These are phyloP conservation scores for Saposhnikovia divaricata DNA, from an alignment of 129 eudicot species.

Conservation along the genomic window DNA sequence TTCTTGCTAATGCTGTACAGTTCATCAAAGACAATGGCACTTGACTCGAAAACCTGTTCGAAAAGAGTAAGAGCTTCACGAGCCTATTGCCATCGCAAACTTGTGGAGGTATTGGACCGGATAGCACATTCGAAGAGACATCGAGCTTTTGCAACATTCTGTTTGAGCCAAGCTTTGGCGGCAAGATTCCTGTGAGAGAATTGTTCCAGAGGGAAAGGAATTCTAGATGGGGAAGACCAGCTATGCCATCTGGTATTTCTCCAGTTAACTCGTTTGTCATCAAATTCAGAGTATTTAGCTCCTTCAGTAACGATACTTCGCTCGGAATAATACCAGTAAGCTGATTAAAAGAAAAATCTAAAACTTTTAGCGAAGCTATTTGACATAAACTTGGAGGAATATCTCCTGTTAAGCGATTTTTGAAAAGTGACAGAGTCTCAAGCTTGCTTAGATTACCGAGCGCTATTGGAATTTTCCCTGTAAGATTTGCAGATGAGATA, in stretches of 20 bases:
- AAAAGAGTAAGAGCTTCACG: slow-evolving; percentile 60
- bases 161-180: slow-evolving; percentile 64
- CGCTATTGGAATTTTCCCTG: slow-evolving; percentile 49
- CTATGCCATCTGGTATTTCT: slow-evolving; percentile 69
- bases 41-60: slow-evolving; percentile 45
- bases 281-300: slow-evolving; percentile 36
- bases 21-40: slow-evolving; percentile 59
- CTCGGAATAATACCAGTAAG: slow-evolving; percentile 59
- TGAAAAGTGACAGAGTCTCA: slow-evolving; percentile 49
- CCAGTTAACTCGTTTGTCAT: slow-evolving; percentile 69
- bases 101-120: slow-evolving; percentile 71
- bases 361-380: slow-evolving; percentile 26
- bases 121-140: slow-evolving; percentile 65
- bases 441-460: slow-evolving; percentile 49
- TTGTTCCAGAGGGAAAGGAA: slow-evolving; percentile 67
- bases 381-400: slow-evolving; percentile 55
- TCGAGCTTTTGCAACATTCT: slow-evolving; percentile 55
- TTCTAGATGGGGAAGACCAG: slow-evolving; percentile 66
- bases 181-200: slow-evolving; percentile 66
- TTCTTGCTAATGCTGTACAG: slow-evolving; percentile 52
- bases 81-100: slow-evolving; percentile 64
- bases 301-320: slow-evolving; percentile 47
- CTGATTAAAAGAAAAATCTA: slow-evolving; percentile 64
- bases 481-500: slow-evolving; percentile 47
- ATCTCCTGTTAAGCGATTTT: slow-evolving; percentile 42